Evolutionary conservation across 2,329 filamentous ascomycete genomes (phyloP), one percentile per base, ranked within the genome.

Genomic region (Aspergillus sp.): DNA sequence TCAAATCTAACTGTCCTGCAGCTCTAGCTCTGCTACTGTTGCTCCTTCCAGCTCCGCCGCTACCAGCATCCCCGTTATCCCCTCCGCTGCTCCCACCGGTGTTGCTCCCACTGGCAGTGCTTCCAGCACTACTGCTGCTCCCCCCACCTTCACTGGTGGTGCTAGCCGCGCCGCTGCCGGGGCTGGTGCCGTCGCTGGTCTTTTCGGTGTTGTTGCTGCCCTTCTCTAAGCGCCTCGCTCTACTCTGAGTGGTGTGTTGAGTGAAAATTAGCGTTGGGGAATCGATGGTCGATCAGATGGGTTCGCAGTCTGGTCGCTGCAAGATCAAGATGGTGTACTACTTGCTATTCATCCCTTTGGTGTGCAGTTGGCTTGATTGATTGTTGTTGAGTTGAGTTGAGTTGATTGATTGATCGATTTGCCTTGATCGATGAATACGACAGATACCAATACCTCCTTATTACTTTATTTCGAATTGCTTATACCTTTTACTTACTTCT

Each of bases 121-220:
- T 19, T 61, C 64, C 35, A 64, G 64, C 62, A 70, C 68, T 60
- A 67, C 69, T 55, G 66, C 68, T 61, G 66, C 69, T 27, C 52
- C 65, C 31, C 62, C 70, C 24, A 54, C 68, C 12, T 82, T 78
- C 79, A 82, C 80, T 58, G 82, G 80, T 56, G 82, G 79, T 67
- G 81, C 80, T 67, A 74, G 75, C 69, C 78, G 80, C 74, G 75
- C 73, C 60, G 74, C 74, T 56, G 74, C 70, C 46, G 77, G 76
- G 56, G 77, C 77, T 41, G 80, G 80, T 56, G 77, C 77, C 47
- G 80, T 79, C 68, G 80, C 78, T 58, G 80, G 79, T 66, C 74
- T 85, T 64, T 75, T 82, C 68, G 82, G 79, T 74, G 74, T 81
- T 63, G 79, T 75, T 63, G 79, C 78, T 67, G 74, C 72, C 67